Percentiles rank a stretch among this genome's conserved stretches.
Evolutionary conservation across 257 asterid species (phyloP).

Genomic region (Penstemon barbatus): DNA sequence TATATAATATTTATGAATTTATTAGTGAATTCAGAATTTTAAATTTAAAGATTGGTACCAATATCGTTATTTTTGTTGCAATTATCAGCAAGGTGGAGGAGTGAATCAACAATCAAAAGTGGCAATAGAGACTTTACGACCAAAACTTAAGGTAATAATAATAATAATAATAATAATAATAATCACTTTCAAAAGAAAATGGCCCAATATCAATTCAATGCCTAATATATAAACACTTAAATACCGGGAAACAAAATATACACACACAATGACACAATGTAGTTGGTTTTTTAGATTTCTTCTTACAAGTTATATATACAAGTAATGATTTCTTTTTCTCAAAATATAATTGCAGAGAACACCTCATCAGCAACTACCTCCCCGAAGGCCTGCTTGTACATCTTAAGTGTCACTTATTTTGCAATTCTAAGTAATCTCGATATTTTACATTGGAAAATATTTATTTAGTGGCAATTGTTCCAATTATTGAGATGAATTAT

Average conservation of each 20-base stretch:
- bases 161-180: slow-evolving; percentile 25
- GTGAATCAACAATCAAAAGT: slow-evolving; percentile 44
- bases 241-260: too few relatives aligned
- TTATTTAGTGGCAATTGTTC: slow-evolving; percentile 20
- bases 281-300: too few relatives aligned
- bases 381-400: slow-evolving; percentile 75
- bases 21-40: background rate
- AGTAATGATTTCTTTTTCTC: background rate
- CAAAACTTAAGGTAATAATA: slow-evolving; percentile 63
- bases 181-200: background rate
- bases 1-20: too few relatives aligned
- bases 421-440: slow-evolving; percentile 3
- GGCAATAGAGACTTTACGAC: slow-evolving; percentile 74
- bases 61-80: background rate
- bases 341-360: slow-evolving; percentile 53
- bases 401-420: slow-evolving; percentile 32
- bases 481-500: slow-evolving; percentile 21
- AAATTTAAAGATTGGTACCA: background rate
- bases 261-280: too few relatives aligned
- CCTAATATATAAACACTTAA: background rate
- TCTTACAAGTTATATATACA: too few relatives aligned
- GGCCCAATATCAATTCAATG: background rate
- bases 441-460: background rate
- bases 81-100: slow-evolving; percentile 76
- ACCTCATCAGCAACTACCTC: slow-evolving; percentile 85